Conservation (phyloP, 768 basidiomycete genomes). For the Boletus sp. region DNA sequence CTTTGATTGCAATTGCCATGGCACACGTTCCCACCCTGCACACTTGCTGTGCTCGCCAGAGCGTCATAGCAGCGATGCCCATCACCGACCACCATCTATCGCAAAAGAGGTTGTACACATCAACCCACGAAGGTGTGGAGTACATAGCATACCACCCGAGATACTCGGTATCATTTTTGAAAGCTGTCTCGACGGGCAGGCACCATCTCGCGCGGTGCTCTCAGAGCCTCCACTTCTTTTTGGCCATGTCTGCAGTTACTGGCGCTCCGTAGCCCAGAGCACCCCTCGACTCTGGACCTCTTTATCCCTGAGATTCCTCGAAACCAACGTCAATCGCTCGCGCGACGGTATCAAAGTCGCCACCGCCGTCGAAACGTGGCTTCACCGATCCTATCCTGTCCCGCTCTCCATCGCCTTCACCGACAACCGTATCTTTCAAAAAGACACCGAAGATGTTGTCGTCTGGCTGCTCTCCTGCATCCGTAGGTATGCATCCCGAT, state of each 20-base stretch:
- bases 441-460: constrained; percentile 21
- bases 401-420: constrained; percentile 25
- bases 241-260: constrained; percentile 23
- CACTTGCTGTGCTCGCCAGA: neutral
- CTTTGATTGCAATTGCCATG: neutral
- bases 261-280: constrained; percentile 19
- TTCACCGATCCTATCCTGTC: constrained; percentile 17
- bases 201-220: neutral
- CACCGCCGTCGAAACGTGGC: constrained; percentile 21
- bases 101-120: neutral
- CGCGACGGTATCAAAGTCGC: constrained; percentile 15
- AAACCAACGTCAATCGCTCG: constrained; percentile 20
- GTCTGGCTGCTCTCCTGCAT: constrained; percentile 20
- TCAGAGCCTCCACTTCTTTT: constrained; percentile 24
- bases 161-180: constrained; percentile 36
- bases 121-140: neutral
- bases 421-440: constrained; percentile 26
- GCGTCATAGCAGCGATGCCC: neutral
- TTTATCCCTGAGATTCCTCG: constrained; percentile 22
- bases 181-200: constrained; percentile 9
- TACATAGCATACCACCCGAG: constrained; percentile 30
- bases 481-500: constrained; percentile 16
- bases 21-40: neutral
- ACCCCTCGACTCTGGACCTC: constrained; percentile 26
- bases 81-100: neutral